Conservation (phyloP, 2,329 filamentous ascomycete species). For the Apiospora malaysiana region DNA sequence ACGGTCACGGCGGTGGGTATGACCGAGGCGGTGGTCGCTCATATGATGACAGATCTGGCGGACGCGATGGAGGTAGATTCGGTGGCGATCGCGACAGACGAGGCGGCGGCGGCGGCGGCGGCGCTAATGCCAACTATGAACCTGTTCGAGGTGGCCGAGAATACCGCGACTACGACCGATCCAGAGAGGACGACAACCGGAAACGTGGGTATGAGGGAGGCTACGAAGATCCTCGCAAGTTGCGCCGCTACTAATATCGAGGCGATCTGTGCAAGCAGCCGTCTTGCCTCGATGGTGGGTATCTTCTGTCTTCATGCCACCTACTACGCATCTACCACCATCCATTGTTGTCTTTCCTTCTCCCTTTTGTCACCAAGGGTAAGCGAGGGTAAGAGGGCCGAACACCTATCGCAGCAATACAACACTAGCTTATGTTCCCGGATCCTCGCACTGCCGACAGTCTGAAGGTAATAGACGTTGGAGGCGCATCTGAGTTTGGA, state of each 20-base stretch:
- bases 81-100: slow-evolving; percentile 42
- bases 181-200: slow-evolving; percentile 63
- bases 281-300: slow-evolving; percentile 51
- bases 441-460: neutral
- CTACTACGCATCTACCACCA: slow-evolving; percentile 31
- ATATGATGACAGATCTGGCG: slow-evolving; percentile 63
- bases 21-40: slow-evolving; percentile 59
- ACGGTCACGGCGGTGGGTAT: slow-evolving; percentile 59
- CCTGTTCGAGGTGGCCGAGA: slow-evolving; percentile 73
- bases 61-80: slow-evolving; percentile 52
- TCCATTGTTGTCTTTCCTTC: slow-evolving; percentile 41
- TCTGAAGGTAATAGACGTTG: slow-evolving; percentile 2
- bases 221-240: slow-evolving; percentile 77
- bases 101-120: slow-evolving; percentile 39
- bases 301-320: slow-evolving; percentile 45
- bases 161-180: slow-evolving; percentile 60
- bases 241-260: slow-evolving; percentile 62
- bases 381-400: slow-evolving; percentile 41
- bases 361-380: slow-evolving; percentile 43
- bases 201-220: slow-evolving; percentile 78
- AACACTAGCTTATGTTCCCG: slow-evolving; percentile 10
- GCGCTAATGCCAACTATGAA: slow-evolving; percentile 82
- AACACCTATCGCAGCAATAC: slow-evolving; percentile 25
- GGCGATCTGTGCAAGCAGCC: slow-evolving; percentile 5
- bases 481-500: neutral